A percentile compares a stretch with the other conserved stretches of the same genome.
These are phyloP conservation scores for Rosa rugosa DNA, from an alignment of 306 rosid species.

Conservation along the genomic window DNA sequence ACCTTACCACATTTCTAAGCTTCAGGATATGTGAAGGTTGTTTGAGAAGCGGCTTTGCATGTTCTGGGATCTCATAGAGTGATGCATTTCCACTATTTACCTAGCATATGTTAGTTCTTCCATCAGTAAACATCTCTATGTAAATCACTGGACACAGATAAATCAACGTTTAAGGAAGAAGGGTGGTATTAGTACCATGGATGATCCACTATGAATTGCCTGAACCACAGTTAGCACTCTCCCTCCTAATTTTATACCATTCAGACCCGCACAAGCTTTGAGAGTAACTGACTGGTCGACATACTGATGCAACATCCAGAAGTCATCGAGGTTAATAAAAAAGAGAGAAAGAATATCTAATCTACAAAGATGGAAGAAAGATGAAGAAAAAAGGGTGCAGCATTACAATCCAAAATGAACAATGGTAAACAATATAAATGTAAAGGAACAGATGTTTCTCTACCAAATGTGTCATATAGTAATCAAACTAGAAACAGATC, in stretches of 20 bases:
- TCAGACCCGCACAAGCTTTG: conserved; percentile 91
- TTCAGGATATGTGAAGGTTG: conserved; percentile 68
- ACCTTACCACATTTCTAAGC: conserved; percentile 80
- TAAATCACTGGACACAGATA: background rate
- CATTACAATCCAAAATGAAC: background rate
- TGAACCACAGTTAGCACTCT: conserved; percentile 71
- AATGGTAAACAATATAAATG: background rate
- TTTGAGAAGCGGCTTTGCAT: conserved; percentile 72
- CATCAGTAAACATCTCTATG: conserved; percentile 22
- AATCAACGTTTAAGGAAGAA: background rate
- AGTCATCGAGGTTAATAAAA: conserved; percentile 28
- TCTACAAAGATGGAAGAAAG: background rate
- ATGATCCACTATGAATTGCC: conserved; percentile 46
- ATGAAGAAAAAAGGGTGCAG: background rate
- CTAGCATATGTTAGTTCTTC: conserved; percentile 37
- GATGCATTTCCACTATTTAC: conserved; percentile 46
- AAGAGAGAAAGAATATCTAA: background rate
- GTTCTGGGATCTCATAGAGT: conserved; percentile 71
- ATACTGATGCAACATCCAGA: conserved; percentile 53
- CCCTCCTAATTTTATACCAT: conserved; percentile 85
- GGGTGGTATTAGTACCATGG: conserved; percentile 45
- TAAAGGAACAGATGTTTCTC: background rate
- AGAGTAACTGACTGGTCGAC: conserved; percentile 66
- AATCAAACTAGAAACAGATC: background rate
- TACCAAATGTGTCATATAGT: background rate